These are phyloP conservation scores for Recurvomyces mirabilis DNA, from an alignment of 495 filamentous ascomycete genomes.

Conservation along the genomic window DNA sequence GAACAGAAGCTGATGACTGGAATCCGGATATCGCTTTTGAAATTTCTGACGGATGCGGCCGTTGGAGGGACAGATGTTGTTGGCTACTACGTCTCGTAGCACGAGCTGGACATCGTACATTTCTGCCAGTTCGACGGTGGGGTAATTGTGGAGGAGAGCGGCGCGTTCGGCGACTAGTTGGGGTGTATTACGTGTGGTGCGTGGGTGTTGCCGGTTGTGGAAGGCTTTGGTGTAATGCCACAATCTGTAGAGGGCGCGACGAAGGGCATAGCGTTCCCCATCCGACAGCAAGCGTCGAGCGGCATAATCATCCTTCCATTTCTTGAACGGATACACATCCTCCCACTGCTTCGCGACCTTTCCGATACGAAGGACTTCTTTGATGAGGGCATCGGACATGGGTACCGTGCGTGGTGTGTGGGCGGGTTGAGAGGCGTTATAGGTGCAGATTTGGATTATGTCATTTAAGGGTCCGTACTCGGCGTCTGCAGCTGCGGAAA, in stretches of 20 bases:
- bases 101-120: conserved; percentile 42
- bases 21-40: conserved; percentile 42
- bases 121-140: conserved; percentile 42
- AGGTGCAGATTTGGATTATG: conserved; percentile 48
- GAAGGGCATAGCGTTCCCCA: conserved; percentile 48
- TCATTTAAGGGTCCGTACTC: conserved; percentile 53
- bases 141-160: conserved; percentile 47
- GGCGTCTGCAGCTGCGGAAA: conserved; percentile 40
- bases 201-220: conserved; percentile 38
- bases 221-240: conserved; percentile 55
- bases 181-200: conserved; percentile 37
- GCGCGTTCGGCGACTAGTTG: conserved; percentile 39
- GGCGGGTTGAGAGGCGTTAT: conserved; percentile 45
- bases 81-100: conserved; percentile 41
- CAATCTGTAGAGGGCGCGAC: conserved; percentile 56
- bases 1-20: conserved; percentile 37
- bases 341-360: conserved; percentile 52
- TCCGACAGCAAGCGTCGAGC: conserved; percentile 49
- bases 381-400: conserved; percentile 44
- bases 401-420: conserved; percentile 39
- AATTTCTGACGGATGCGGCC: conserved; percentile 48
- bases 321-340: conserved; percentile 54
- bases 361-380: conserved; percentile 48
- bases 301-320: conserved; percentile 50
- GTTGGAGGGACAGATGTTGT: conserved; percentile 50